Evolutionary conservation across 1,139 yeast genomes (phyloP), one percentile per base, ranked within the genome.

Genomic region (Candida freyschussii): DNA sequence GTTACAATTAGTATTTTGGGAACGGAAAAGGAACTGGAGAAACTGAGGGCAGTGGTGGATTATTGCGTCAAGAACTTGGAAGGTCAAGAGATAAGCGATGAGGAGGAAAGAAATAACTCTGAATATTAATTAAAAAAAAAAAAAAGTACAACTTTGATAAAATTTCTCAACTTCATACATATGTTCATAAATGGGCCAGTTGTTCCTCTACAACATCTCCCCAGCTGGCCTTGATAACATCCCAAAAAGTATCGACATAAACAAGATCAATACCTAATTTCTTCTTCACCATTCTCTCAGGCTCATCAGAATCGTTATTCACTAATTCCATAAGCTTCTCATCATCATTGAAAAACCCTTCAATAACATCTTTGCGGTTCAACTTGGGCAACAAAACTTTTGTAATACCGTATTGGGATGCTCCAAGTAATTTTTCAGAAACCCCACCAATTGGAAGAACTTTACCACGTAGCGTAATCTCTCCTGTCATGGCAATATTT

Each of bases 381-480:
- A 75, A 72, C 38, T 79, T 62, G 4, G 96, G 96, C 3, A 76
- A 63, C 33, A 86, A 62, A 31, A 86, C 75, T 30, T 74, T 71
- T 35, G 64, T 67, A 37, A 76, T 72, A 0, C 82, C 81, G 27
- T 81, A 76, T 46, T 83, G 65, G 49, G 84, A 89, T 1, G 95
- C 95, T 2, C 95, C 95, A 30, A 84, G 65, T 30, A 86, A 62
- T 57, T 86, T 86, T 55, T 86, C 96, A 38, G 82, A 76, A 21
- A 87, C 70, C 2, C 96, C 96, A 6, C 96, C 96, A 46, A 87
- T 87, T 5, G 95, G 94, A 33, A 87, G 64, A 0, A 87, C 84
- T 49, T 82, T 73, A 3, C 96, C 96, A 22, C 95, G 67, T 16
- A 87, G 66, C 0, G 96, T 85, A 45, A 87, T 79, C 54, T 87